Base-by-base conservation (phyloP, 2,329 filamentous ascomycete species). In the Penicillium digitatum region DNA sequence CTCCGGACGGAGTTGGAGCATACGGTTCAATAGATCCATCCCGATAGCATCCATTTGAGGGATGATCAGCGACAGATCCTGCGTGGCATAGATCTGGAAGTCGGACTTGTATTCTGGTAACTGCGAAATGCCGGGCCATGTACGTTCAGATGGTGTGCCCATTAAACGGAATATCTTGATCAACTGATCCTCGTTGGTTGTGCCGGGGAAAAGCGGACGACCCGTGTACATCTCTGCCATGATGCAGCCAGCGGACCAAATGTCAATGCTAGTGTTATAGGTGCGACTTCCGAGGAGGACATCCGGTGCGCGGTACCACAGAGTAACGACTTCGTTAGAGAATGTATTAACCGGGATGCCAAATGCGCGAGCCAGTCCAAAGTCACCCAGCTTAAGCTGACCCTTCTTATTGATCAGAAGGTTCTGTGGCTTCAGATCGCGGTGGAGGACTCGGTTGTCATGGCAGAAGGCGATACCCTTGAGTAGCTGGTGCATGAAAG, bases 151-250 rank as follows among this genome's bases (percentile, higher is more conserved):
- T 0, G 94, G 94, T 0, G 94, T 99, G 58, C 94, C 94, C 94
- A 99, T 99, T 58, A 99, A 87, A 56, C 94, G 85, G 82, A 99
- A 99, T 74, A 99, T 99, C 72, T 95, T 91, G 60, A 95, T 83
- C 48, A 97, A 86, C 74, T 99, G 94, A 71, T 99, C 94, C 74
- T 99, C 94, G 72, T 99, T 99, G 35, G 94, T 96, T 1, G 94
- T 99, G 55, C 94, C 94, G 0, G 94, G 94, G 78, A 99, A 99
- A 7, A 99, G 82, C 0, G 94, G 94, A 18, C 94, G 84, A 4
- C 94, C 94, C 0, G 93, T 96, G 74, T 95, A 97, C 91, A 99
- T 96, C 76, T 99, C 94, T 10, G 94, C 94, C 94, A 99, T 97
- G 79, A 99, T 99, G 74, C 94, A 99, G 54, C 94, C 94, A 7